Base-by-base conservation (phyloP, 371 early-diverging fungal genomes). In the Apophysomyces ossiformis region DNA sequence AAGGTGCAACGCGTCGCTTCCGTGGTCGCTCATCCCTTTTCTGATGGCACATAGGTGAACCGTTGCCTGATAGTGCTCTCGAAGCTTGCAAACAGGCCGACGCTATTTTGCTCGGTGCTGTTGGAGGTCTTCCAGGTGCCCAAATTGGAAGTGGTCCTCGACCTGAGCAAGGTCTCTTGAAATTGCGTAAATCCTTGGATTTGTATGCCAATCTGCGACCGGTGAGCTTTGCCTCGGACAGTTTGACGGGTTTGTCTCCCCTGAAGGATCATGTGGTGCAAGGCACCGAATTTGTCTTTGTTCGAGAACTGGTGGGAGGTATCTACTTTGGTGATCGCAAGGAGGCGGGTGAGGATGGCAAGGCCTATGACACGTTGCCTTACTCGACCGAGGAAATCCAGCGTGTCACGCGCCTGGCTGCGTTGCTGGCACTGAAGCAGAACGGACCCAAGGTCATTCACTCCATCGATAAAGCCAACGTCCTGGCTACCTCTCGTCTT, bases 381-480 rank as follows among this genome's bases (percentile, higher is more conserved):
- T 98, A 98, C 83, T 89, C 92, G 11, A 92, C 82, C 54, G 85
- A 85, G 45, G 98, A 98, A 78, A 86, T 98, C 56, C 87, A 92
- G 76, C 92, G 99, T 72, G 92, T 98, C 60, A 93, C 98, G 15
- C 93, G 96, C 45, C 87, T 97, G 57, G 97, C 98, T 46, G 96
- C 91, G 16, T 80, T 87, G 61, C 82, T 98, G 67, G 93, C 94
- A 16, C 77, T 86, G 57, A 82, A 89, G 74, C 84, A 90, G 45
- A 87, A 82, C 63, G 54, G 54, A 9, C 54, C 54, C n/a, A n/a
- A 50, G 54, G 21, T 50, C 8, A 91, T 97, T 64, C 96, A 95
- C 72, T 95, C 95, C 39, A 91, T 98, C 64, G 99, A 98, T 84
- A 98, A 98, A 82, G 98, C 98, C 65, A 98, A 98, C 77, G 99